Evolutionary conservation across 225 moss, liverwort and hornwort species (phyloP).

Genomic region (Polytrichum commune): DNA sequence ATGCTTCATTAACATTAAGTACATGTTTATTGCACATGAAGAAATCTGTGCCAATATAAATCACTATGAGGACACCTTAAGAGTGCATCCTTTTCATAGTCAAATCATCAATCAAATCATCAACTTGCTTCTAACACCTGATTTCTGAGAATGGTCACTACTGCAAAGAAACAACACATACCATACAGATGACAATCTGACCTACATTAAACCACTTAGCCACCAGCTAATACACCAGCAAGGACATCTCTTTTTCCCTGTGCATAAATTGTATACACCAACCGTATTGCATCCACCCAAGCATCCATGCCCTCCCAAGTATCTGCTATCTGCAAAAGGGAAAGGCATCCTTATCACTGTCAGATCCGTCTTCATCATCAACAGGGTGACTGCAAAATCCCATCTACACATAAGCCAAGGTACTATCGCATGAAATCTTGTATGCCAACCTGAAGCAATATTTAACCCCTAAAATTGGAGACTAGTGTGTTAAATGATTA

Average conservation of each 20-base stretch:
- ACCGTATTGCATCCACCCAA: constrained; percentile 96
- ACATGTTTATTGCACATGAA: constrained; percentile 2
- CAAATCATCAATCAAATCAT: not conserved
- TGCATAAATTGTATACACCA: constrained; percentile 93
- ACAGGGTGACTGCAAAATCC: not conserved
- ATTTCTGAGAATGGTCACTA: not conserved
- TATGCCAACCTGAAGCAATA: no score
- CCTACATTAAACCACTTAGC: constrained; percentile 24
- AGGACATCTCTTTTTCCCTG: constrained; percentile 87
- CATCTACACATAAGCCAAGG: no score
- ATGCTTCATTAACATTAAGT: not conserved
- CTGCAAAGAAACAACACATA: not conserved
- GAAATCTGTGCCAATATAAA: not conserved
- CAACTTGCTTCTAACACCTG: not conserved
- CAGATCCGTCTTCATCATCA: not conserved
- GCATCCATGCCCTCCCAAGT: constrained; percentile 98
- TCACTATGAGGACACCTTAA: not conserved
- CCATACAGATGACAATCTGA: not conserved
- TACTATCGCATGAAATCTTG: no score
- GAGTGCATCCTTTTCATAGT: not conserved
- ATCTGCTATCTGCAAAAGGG: constrained; percentile 77
- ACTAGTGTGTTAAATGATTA: no score
- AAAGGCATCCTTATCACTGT: not conserved
- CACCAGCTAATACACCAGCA: constrained; percentile 78
- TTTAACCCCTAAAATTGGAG: no score